phyloP scores from a whole-genome alignment of 139 green algal genomes.

The Auxenochlorella pyrenoidosa region DNA sequence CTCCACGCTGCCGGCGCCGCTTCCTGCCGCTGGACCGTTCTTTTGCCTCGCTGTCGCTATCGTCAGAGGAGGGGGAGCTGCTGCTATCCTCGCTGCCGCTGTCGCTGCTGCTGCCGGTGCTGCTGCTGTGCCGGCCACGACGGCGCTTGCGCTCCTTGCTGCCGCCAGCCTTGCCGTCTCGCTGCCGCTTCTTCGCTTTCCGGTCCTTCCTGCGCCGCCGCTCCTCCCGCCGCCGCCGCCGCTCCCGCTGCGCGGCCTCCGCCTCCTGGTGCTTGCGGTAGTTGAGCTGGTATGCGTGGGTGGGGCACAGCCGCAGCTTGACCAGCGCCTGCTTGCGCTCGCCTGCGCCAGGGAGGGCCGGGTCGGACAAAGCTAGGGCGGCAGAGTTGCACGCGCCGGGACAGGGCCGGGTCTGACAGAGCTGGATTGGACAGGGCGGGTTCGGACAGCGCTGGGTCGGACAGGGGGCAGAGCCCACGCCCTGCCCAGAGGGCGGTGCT shows the following conservation, averaged over 20 bases:
- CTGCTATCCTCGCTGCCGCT: not conserved
- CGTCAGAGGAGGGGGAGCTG: not conserved
- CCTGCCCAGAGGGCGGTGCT: too few relatives aligned
- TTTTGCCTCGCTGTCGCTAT: not conserved
- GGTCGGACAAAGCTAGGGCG: too few relatives aligned
- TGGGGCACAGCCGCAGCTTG: constrained; percentile 76
- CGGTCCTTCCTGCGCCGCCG: constrained; percentile 7
- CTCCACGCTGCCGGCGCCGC: not conserved
- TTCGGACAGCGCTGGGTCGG: too few relatives aligned
- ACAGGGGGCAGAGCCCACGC: too few relatives aligned
- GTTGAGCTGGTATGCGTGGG: constrained; percentile 87
- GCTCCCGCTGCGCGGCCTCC: constrained; percentile 11
- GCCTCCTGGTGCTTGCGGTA: constrained; percentile 64
- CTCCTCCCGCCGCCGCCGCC: constrained; percentile 7
- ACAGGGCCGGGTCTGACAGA: too few relatives aligned
- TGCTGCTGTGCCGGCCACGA: not conserved
- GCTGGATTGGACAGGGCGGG: too few relatives aligned
- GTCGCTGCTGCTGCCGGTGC: constrained; percentile 4
- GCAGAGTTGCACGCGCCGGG: too few relatives aligned
- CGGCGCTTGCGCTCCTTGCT: not conserved
- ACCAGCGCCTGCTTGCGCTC: constrained; percentile 80
- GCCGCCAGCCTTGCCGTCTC: not conserved
- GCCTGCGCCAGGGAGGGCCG: not conserved
- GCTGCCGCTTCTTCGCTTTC: not conserved
- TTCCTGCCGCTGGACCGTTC: not conserved